phyloP scores from a whole-genome alignment of 2,329 filamentous ascomycete species.

The Ophiocordyceps sinensis region DNA sequence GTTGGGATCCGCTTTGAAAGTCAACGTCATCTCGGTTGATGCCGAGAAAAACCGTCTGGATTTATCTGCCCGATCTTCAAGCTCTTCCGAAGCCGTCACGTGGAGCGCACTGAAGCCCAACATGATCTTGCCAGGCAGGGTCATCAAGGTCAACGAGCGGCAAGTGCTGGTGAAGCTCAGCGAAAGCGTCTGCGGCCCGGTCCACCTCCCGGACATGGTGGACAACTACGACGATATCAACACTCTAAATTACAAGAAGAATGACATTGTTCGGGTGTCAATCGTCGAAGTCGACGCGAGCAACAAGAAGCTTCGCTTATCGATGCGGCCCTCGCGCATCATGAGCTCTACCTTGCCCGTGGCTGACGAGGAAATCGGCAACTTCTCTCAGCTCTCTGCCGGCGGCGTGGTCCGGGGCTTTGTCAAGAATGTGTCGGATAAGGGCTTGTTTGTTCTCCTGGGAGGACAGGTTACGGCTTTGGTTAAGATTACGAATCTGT shows the following conservation, averaged over 20 bases:
- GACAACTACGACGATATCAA: conserved; percentile 79
- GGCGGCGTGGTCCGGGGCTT: conserved; percentile 83
- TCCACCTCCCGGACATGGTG: conserved; percentile 68
- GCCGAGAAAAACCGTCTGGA: conserved; percentile 61
- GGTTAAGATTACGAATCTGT: conserved; percentile 76
- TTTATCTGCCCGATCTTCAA: conserved; percentile 59
- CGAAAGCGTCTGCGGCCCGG: conserved; percentile 61
- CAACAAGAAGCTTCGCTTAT: conserved; percentile 76
- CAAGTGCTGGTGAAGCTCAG: conserved; percentile 77
- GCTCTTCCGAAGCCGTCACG: conserved; percentile 32
- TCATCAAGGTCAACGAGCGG: conserved; percentile 76
- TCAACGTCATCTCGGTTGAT: conserved; percentile 65
- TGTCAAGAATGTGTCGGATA: conserved; percentile 77
- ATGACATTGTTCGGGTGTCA: conserved; percentile 78
- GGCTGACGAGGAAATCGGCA: conserved; percentile 65
- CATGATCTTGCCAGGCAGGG: conserved; percentile 66
- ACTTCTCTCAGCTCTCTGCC: conserved; percentile 53
- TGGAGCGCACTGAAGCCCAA: conserved; percentile 62
- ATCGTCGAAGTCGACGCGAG: conserved; percentile 64
- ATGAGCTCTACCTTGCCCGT: conserved; percentile 73
- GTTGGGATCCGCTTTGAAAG: conserved; percentile 73
- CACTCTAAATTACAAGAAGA: conserved; percentile 61
- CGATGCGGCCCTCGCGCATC: conserved; percentile 73
- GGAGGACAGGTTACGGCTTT: conserved; percentile 71
- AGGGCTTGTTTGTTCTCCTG: conserved; percentile 74